phyloP scores from a whole-genome alignment of 2,329 filamentous ascomycete genomes.

The Aspergillus proliferans region DNA sequence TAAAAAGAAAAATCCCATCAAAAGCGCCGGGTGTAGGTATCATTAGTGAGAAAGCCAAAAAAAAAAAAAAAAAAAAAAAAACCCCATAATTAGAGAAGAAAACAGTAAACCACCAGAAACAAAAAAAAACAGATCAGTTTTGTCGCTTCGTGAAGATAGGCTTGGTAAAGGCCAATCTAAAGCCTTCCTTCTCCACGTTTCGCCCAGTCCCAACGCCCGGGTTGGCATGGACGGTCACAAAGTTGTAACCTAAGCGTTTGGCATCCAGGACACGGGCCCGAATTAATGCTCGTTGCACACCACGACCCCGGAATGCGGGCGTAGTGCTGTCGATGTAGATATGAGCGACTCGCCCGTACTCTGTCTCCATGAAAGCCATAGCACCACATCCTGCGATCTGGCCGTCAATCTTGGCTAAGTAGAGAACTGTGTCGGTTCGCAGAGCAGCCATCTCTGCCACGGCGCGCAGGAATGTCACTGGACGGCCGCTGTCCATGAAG shows the following conservation, averaged over 20 bases:
- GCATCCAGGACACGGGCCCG: conserved; percentile 10
- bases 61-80: no score
- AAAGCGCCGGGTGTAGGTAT: not conserved
- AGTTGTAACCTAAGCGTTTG: conserved; percentile 7
- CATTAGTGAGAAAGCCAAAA: not conserved
- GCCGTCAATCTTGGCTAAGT: conserved; percentile 8
- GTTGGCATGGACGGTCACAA: conserved; percentile 8
- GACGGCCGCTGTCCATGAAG: conserved; percentile 10
- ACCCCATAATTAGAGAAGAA: not conserved
- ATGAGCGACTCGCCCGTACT: conserved; percentile 10
- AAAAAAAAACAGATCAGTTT: not conserved
- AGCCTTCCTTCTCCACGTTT: conserved; percentile 13
- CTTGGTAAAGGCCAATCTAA: conserved; percentile 13
- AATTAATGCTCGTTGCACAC: conserved; percentile 11
- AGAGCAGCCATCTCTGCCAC: conserved; percentile 9
- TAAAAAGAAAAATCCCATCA: no score
- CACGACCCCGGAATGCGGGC: conserved; percentile 9
- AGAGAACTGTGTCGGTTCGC: conserved; percentile 11
- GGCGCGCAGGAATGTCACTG: conserved; percentile 4
- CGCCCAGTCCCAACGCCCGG: conserved; percentile 10
- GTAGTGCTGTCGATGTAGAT: conserved; percentile 15
- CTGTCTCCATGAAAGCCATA: conserved; percentile 11
- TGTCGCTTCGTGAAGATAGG: conserved; percentile 5
- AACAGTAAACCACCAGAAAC: not conserved
- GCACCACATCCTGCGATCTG: conserved; percentile 9